Percentiles rank a stretch among this genome's conserved stretches.
Evolutionary conservation across 768 basidiomycete species (phyloP).

Genomic region (Tylopilus rubrobrunneus): DNA sequence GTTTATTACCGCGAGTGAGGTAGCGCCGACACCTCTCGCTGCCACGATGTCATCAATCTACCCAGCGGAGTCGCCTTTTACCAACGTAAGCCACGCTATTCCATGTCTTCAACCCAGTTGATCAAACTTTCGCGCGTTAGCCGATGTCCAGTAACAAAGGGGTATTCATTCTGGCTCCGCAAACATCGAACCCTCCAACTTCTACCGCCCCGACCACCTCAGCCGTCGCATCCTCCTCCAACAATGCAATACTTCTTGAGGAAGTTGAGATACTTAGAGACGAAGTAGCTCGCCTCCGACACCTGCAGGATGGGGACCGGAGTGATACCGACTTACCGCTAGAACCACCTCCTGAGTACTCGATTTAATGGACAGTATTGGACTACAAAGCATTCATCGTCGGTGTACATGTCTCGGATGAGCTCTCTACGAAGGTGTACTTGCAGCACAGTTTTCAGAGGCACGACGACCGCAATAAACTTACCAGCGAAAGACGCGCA

Average conservation of each 20-base stretch:
- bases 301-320: neutral
- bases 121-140: neutral
- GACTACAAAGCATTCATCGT: no score
- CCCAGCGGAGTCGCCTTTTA: neutral
- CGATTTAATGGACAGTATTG: no score
- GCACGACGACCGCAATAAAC: no score
- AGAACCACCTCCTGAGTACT: neutral
- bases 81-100: no score
- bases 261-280: constrained; percentile 6
- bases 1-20: neutral
- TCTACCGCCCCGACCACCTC: neutral
- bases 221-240: neutral
- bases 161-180: neutral
- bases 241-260: neutral
- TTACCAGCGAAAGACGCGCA: no score
- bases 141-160: neutral
- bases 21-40: neutral
- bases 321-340: neutral
- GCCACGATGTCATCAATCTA: no score
- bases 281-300: constrained; percentile 11
- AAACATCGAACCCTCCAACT: neutral
- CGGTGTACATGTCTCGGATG: no score
- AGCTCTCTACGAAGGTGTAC: no score
- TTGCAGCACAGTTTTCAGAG: no score
- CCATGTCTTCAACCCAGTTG: neutral